phyloP scores from a whole-genome alignment of 805 yeast species.

The Pichia sporocuriosa region DNA sequence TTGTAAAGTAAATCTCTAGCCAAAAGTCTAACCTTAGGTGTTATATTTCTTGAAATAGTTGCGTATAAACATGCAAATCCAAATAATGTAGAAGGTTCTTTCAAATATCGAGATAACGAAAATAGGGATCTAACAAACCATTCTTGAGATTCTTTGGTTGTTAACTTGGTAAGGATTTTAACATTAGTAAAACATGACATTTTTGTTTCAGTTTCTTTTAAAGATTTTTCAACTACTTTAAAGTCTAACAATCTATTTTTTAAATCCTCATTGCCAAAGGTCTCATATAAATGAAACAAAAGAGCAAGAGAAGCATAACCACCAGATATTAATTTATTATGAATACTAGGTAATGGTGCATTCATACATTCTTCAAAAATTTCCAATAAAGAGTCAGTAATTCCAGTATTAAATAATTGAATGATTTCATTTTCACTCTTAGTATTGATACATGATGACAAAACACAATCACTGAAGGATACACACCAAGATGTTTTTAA shows the following conservation, averaged over 20 bases:
- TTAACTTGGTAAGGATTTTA: slow-evolving; percentile 46
- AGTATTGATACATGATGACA: slow-evolving; percentile 2
- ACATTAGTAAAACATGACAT: slow-evolving; percentile 43
- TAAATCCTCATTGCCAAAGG: slow-evolving; percentile 8
- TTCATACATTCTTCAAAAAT: slow-evolving; percentile 37
- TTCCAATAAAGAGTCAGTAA: slow-evolving; percentile 10
- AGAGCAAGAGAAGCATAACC: slow-evolving; percentile 42
- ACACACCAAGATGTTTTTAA: slow-evolving; percentile 64
- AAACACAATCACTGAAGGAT: slow-evolving; percentile 36
- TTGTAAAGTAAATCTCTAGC: slow-evolving; percentile 30
- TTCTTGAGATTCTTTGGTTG: slow-evolving; percentile 36
- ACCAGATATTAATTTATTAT: slow-evolving; percentile 45
- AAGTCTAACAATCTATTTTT: slow-evolving; percentile 19
- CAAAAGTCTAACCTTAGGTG: slow-evolving; percentile 29
- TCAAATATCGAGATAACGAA: slow-evolving; percentile 23
- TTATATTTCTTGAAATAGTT: slow-evolving; percentile 36
- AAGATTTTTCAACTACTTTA: slow-evolving; percentile 29
- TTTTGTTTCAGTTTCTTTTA: slow-evolving; percentile 19
- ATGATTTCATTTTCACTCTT: slow-evolving; percentile 1
- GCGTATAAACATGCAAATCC: slow-evolving; percentile 48
- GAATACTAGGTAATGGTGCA: slow-evolving; percentile 48
- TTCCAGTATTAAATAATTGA: slow-evolving; percentile 10
- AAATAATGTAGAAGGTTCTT: slow-evolving; percentile 18
- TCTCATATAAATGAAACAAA: slow-evolving; percentile 17
- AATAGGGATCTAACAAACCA: slow-evolving; percentile 49